Evolutionary conservation across 345 rosid species (phyloP), one percentile per base, ranked within the genome.

Genomic region (Erodium maritimum): DNA sequence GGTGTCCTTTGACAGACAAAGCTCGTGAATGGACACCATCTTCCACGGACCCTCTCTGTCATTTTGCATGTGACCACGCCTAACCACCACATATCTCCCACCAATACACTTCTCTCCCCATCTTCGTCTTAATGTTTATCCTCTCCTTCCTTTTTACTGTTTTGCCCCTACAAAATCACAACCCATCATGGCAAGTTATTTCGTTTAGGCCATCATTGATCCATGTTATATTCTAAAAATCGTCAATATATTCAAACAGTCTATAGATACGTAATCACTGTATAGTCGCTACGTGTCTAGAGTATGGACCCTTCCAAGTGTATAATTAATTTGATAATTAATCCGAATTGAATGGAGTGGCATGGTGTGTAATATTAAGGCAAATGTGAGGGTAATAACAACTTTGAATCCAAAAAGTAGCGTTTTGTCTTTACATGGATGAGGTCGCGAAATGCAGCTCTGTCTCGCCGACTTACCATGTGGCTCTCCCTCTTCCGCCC

Each of bases 61-160:
- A 42, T 6, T 50, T n/a, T 52, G 73, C 88, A 82, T 82, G 87
- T 82, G 84, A 79, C 19, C 70, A 52, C 5, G 71, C 82, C 79
- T 65, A 73, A 61, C 76, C 16, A 21, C 48, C 34, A 53, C 65
- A 57, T 57, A 63, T 50, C 16, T 19, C n/a, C 52, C n/a, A 22
- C 55, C 18, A 42, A 42, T 7, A 42, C 17, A 29, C 34, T 29
- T 3, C 34, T 42, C 48, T 42, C 48, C 12, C 48, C 5, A 14
- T 42, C 48, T 10, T 42, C 17, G 17, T 42, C 14, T 42, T 42
- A 11, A 42, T 0, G 16, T 16, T 42, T 42, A 42, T 42, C 48
- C 17, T 42, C 12, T 14, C 17, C 48, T 42, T 42, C 14, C 18
- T 19, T 34, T 22, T 34, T 48, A 29, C 48, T 25, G 4, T 29